Percentiles rank a stretch among this genome's conserved stretches.
phyloP scores from a whole-genome alignment of 2,329 filamentous ascomycete species.

The Epichloe hybrida region DNA sequence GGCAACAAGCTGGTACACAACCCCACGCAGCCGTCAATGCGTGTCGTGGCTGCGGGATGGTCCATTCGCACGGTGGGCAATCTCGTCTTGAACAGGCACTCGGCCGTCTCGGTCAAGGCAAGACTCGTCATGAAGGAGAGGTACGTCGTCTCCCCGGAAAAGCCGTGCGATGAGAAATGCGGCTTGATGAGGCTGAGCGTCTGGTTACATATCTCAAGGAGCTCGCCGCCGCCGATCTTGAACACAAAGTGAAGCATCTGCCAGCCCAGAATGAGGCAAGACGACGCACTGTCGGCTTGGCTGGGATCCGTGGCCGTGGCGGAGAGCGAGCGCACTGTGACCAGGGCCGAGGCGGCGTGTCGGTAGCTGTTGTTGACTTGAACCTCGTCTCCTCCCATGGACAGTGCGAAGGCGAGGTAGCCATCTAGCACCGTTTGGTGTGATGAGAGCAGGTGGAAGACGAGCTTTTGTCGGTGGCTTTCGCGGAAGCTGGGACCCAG shows the following conservation, averaged over 20 bases:
- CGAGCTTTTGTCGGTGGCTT: constrained; percentile 7
- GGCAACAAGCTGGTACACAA: constrained; percentile 13
- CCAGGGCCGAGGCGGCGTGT: constrained; percentile 10
- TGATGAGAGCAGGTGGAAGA: constrained; percentile 7
- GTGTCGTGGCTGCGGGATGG: constrained; percentile 1
- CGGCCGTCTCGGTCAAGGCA: constrained; percentile 11
- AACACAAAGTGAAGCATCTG: constrained; percentile 10
- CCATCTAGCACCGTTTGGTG: constrained; percentile 6
- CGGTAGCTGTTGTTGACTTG: constrained; percentile 5
- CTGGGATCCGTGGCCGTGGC: constrained; percentile 1
- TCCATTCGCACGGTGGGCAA: constrained; percentile 12
- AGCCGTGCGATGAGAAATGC: constrained; percentile 3
- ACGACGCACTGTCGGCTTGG: constrained; percentile 4
- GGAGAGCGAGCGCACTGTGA: constrained; percentile 6
- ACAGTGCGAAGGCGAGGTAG: constrained; percentile 10
- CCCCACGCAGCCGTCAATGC: constrained; percentile 15
- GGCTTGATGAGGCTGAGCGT: constrained; percentile 11
- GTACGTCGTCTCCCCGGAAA: neutral
- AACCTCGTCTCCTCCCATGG: constrained; percentile 2
- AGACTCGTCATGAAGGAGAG: constrained; percentile 10
- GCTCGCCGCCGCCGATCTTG: constrained; percentile 7
- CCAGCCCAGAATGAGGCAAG: constrained; percentile 10
- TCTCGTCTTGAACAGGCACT: constrained; percentile 11
- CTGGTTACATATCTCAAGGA: constrained; percentile 8
- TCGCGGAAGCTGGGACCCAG: constrained; percentile 12